Conservation (phyloP, 2,329 filamentous ascomycete species). For the Sarocladium kiliense region DNA sequence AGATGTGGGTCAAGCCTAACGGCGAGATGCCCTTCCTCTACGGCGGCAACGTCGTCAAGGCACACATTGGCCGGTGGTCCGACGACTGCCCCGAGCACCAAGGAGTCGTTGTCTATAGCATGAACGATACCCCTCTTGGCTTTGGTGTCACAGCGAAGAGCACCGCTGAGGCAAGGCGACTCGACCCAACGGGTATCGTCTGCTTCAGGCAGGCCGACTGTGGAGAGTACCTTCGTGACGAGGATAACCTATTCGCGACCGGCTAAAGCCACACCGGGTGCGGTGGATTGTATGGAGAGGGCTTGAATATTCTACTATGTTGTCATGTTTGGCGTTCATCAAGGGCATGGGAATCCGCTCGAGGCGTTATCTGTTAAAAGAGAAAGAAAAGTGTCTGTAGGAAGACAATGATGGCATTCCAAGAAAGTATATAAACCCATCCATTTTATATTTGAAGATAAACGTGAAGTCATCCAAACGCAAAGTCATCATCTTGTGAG, state of each 20-base stretch:
- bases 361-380: not conserved
- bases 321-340: not conserved
- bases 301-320: not conserved
- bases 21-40: conserved; percentile 98
- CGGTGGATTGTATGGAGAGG: not conserved
- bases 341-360: not conserved
- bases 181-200: conserved; percentile 87
- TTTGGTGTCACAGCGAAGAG: conserved; percentile 90
- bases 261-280: conserved; percentile 27
- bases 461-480: not conserved
- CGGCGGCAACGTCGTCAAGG: conserved; percentile 77
- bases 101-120: conserved; percentile 82
- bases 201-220: conserved; percentile 90
- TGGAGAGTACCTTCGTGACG: conserved; percentile 89
- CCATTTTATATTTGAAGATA: conserved; percentile 8
- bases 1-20: conserved; percentile 95
- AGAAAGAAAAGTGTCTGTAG: not conserved
- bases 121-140: conserved; percentile 90
- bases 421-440: conserved; percentile 5
- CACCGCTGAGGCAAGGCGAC: conserved; percentile 72
- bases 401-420: not conserved
- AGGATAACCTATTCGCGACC: conserved; percentile 59
- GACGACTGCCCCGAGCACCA: conserved; percentile 47
- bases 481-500: not conserved
- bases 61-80: conserved; percentile 40